Evolutionary conservation across 805 yeast genomes (phyloP), one percentile per base, ranked within the genome.

Genomic region (Brettanomyces custersianus): DNA sequence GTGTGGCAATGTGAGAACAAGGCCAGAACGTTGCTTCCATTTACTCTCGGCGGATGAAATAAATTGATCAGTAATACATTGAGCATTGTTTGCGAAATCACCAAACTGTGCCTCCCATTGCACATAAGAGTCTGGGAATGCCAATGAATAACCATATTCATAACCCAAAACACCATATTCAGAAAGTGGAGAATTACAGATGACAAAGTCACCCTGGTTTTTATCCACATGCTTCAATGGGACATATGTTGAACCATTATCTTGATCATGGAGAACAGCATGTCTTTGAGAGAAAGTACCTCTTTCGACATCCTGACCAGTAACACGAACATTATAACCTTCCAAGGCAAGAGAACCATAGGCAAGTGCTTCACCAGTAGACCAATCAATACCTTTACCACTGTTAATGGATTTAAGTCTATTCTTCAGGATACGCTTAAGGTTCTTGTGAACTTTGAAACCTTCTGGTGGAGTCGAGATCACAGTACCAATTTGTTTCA

Each of bases 91-190:
- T 55, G 98, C 99, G 55, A 92, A 92, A 68, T 92, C 99, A 76
- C 99, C 99, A 53, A 92, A 92, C 71, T 92, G 99, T 40, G 97
- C 98, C 69, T 92, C 99, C 99, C 99, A 92, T 70, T 82, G 80
- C 35, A 90, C 96, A 40, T 85, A 75, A 37, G 96, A 92, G 57
- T 92, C 96, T 49, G 99, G 99, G 35, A 94, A 84, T 42, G 96
- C 85, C 64, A 92, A 72, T 6, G 97, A 90, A 72, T 92, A 92
- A 68, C 99, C 99, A 60, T 92, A 92, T 68, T 92, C 99, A 62
- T 85, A 92, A 51, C 98, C 97, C 90, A 92, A 81, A 39, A 86
- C 96, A 76, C 99, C 99, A 62, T 88, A 92, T 70, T 92, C 99
- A 29, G 96, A 88, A 54, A 92, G 73, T 10, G 96, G 87, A 5